phyloP scores from a whole-genome alignment of 2,329 filamentous ascomycete species.

The Cyphellophora europaea region DNA sequence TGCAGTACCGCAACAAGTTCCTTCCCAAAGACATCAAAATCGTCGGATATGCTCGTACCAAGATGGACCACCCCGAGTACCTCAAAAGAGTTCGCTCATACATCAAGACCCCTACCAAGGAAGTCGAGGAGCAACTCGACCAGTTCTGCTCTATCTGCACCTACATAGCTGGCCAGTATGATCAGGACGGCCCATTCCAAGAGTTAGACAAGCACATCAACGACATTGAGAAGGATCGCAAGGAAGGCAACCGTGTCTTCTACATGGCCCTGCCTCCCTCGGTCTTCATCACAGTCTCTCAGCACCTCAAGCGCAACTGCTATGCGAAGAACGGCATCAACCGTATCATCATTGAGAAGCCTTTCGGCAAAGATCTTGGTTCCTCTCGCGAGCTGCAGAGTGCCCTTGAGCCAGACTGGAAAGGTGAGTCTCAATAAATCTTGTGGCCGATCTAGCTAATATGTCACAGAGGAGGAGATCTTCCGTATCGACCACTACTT shows the following conservation, averaged over 20 bases:
- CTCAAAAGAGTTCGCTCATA: constrained; percentile 90
- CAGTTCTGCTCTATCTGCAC: constrained; percentile 82
- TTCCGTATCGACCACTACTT: constrained; percentile 99
- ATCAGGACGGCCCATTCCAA: constrained; percentile 90
- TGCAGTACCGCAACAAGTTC: constrained; percentile 95
- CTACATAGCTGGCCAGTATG: constrained; percentile 96
- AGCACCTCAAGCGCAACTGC: constrained; percentile 95
- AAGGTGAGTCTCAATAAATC: constrained; percentile 1
- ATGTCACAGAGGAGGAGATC: constrained; percentile 98
- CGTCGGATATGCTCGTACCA: constrained; percentile 96
- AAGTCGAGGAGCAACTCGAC: constrained; percentile 88
- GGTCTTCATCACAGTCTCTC: constrained; percentile 95
- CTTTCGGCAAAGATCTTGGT: constrained; percentile 91
- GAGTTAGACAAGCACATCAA: constrained; percentile 76
- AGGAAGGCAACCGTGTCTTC: constrained; percentile 86
- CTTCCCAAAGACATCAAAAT: constrained; percentile 92
- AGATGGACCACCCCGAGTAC: constrained; percentile 98
- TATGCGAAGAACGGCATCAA: constrained; percentile 87
- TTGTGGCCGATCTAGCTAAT: constrained; percentile 1
- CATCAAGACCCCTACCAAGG: constrained; percentile 98
- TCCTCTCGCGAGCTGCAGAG: constrained; percentile 93
- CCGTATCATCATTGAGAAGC: constrained; percentile 97
- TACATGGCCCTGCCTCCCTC: constrained; percentile 98
- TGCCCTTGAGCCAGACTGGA: constrained; percentile 35
- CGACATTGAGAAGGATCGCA: constrained; percentile 70